Evolutionary conservation across 1,284 basidiomycete genomes (phyloP).

Genomic region (Hemileia vastatrix): DNA sequence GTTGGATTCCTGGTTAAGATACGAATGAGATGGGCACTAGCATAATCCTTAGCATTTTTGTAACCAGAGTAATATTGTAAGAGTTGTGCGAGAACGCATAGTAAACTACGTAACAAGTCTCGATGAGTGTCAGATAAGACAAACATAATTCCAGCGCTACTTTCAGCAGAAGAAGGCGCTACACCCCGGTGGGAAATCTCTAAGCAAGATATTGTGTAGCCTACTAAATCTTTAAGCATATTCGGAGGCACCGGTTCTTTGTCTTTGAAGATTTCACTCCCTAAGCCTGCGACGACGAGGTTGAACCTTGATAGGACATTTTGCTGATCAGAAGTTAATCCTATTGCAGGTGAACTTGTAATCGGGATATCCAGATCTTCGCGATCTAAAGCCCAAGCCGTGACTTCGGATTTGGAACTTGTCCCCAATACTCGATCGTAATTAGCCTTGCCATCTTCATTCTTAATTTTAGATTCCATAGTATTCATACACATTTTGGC

Average conservation of each 20-base stretch:
- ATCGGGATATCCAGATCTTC: slow-evolving; percentile 23
- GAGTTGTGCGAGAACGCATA: slow-evolving; percentile 60
- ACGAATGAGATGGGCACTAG: slow-evolving; percentile 57
- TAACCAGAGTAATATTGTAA: slow-evolving; percentile 33
- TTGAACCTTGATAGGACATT: slow-evolving; percentile 24
- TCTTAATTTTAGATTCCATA: slow-evolving; percentile 8
- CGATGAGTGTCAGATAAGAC: slow-evolving; percentile 65
- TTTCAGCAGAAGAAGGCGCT: slow-evolving; percentile 44
- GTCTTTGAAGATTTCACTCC: slow-evolving; percentile 8
- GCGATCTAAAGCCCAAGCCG: slow-evolving; percentile 25
- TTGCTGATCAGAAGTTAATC: too few species aligned
- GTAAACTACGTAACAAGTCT: slow-evolving; percentile 64
- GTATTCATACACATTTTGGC: neutral
- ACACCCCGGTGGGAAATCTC: slow-evolving; percentile 70
- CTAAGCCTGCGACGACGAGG: slow-evolving; percentile 15
- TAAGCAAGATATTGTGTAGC: slow-evolving; percentile 70
- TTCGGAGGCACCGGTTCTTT: slow-evolving; percentile 55
- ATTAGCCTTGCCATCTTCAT: slow-evolving; percentile 25
- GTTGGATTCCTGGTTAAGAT: slow-evolving; percentile 61
- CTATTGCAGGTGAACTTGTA: too few species aligned
- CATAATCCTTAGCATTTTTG: slow-evolving; percentile 17
- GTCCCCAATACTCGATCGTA: slow-evolving; percentile 42
- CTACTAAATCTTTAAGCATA: slow-evolving; percentile 78
- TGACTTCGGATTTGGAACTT: slow-evolving; percentile 33
- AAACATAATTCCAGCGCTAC: slow-evolving; percentile 57